phyloP scores from a whole-genome alignment of 1,284 basidiomycete genomes.

The Rhodotorula sp. region DNA sequence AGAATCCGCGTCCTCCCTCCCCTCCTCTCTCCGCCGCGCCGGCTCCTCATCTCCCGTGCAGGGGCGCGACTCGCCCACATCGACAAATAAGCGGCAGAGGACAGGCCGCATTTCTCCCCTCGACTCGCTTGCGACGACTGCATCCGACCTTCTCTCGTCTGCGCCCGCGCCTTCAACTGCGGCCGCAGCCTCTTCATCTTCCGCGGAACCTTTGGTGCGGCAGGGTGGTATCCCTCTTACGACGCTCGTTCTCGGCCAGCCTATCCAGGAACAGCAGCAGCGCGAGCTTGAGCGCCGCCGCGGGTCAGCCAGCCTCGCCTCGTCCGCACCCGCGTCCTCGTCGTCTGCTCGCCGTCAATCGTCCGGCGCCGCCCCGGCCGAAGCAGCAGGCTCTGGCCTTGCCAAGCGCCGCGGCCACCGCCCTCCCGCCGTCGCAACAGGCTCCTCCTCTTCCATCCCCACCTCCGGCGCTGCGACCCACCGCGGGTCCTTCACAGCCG shows the following conservation, averaged over 20 bases:
- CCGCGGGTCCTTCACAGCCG: background rate
- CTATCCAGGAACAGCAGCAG: conserved; percentile 12
- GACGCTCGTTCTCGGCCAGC: background rate
- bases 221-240: background rate
- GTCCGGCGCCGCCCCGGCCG: too few relatives aligned
- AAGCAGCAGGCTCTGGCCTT: background rate
- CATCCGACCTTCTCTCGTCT: background rate
- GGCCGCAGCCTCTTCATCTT: background rate
- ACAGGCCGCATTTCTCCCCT: background rate
- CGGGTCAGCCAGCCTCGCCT: background rate
- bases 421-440: conserved; percentile 25
- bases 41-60: conserved; percentile 2
- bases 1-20: background rate
- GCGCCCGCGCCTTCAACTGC: background rate
- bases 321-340: background rate
- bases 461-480: background rate
- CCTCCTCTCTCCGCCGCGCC: background rate
- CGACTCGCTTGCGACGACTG: conserved; percentile 20
- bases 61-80: background rate
- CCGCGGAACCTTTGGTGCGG: background rate
- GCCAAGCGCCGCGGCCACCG: conserved; percentile 26
- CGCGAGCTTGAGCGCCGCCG: conserved; percentile 9
- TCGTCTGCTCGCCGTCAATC: background rate
- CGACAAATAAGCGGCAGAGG: conserved; percentile 12
- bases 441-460: background rate